Base-by-base conservation (phyloP, 2,329 filamentous ascomycete species). In the Monascus ruber region DNA sequence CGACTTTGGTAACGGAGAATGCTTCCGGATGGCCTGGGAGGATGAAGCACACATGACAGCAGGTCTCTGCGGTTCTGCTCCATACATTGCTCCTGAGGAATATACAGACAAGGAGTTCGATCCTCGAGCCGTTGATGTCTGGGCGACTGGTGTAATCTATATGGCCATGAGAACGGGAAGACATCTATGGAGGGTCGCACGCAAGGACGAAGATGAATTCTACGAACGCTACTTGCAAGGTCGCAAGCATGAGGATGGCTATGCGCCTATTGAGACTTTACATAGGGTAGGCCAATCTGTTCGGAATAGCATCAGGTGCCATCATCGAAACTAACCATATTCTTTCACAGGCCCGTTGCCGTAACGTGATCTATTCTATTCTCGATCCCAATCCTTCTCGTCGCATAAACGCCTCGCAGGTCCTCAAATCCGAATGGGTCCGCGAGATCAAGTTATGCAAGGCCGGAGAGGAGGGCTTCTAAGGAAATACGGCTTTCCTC, bases 21-120 rank as follows among this genome's bases (percentile, higher is more conserved):
- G 91, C 64, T 98, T 98, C 74, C 83, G 91, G 40, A 96, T 96
- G 89, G 91, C 91, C 2, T 98, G 91, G 91, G 91, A 98, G 64
- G 91, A 87, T 39, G 88, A 96, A 62, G 83, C 91, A 17, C 91
- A 96, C 64, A 95, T 96, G 88, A 94, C 94, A 3, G 89, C 87
- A 32, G 91, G 91, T 33, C 78, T 98, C 8, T 98, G 91, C 62
- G 91, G 91, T 32, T 95, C 88, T 9, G 91, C 89, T 24, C 91
- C 91, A 0, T 98, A 98, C 58, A 98, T 98, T 50, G 85, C 91
- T 1, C 91, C 91, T 0, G 91, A 98, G 60, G 91, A 98, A 62
- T 98, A 98, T 55, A 77, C 81, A 2, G 88, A 94, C 58, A 87
- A 82, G 60, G 91, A 98, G 59, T 98, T 98, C 49, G 91, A 98